Base-by-base conservation (phyloP, 768 basidiomycete species). In the Plicaturopsis crispa region DNA sequence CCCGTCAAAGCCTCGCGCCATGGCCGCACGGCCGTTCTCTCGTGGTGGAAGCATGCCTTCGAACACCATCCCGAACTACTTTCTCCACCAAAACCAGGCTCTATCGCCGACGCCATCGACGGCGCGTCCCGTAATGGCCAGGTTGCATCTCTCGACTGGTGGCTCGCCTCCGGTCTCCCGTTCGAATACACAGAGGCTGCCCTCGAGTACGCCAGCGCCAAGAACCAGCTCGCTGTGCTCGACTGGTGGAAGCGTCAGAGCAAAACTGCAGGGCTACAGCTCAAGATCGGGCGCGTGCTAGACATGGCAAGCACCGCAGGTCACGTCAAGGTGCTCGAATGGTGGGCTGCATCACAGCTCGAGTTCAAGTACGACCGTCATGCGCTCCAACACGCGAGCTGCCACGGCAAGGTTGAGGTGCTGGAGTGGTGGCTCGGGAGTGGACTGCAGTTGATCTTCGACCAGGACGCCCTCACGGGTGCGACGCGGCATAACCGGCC, bases 281-380 rank as follows among this genome's bases (percentile, higher is more conserved):
- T 91, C 48, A 88, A 87, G 56, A 76, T 89, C 17, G 88, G 88
- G 3, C 78, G 84, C 26, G 83, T 80, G 16, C 84, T 91, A 75
- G 88, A 91, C 53, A 78, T 79, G 69, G 88, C 89, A 10, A 82
- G 80, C 51, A 81, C 74, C 13, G 80, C 84, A 5, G 85, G 85
- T 1, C 73, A 85, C 48, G 78, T 85, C 26, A 67, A 73, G 14
- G 80, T 77, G 2, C 72, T 91, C 24, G 84, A 84, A 54, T 91
- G 88, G 87, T 91, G 87, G 87, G 76, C 80, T 2, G 68, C 73
- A 3, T 85, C 84, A 1, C 77, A 80, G 42, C 67, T 88, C 26
- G 85, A 87, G 32, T 73, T 75, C 44, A 84, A 84, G 50, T 86
- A 87, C 57, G 85, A 89, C 51, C 72, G 74, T 31, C 73, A 79